These are phyloP conservation scores for Leishmania martiniquensis DNA, from an alignment of 208 protist genomes.

Conservation along the genomic window DNA sequence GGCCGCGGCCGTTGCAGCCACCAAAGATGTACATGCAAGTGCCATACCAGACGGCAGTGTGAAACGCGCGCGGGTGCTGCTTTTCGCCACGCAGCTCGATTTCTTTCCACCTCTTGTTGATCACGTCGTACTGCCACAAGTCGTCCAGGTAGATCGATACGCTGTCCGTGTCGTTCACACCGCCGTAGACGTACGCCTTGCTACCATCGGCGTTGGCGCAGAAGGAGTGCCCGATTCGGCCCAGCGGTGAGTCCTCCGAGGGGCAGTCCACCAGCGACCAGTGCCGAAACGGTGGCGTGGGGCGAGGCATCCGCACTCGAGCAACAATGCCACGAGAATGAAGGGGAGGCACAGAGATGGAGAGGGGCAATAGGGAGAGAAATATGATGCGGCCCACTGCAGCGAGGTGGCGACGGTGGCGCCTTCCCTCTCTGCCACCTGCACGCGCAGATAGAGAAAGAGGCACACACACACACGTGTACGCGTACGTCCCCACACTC, in stretches of 20 bases:
- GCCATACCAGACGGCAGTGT: conserved; percentile 80
- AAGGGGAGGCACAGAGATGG: background rate
- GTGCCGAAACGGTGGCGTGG: conserved; percentile 26
- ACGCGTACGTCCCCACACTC: background rate
- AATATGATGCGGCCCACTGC: background rate
- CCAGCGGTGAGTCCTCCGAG: conserved; percentile 46
- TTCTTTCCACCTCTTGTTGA: conserved; percentile 63
- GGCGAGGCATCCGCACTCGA: conserved; percentile 20
- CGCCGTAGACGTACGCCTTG: conserved; percentile 88
- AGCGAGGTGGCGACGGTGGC: background rate
- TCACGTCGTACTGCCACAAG: conserved; percentile 78
- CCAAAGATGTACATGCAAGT: conserved; percentile 83
- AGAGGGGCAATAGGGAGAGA: background rate
- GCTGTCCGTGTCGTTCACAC: conserved; percentile 80
- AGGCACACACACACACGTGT: background rate
- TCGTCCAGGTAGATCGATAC: conserved; percentile 87
- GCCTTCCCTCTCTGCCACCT: background rate
- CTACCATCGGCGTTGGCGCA: conserved; percentile 65
- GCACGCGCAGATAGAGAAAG: background rate
- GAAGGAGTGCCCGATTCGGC: conserved; percentile 88
- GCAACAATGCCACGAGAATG: background rate
- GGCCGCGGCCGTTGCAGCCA: conserved; percentile 83
- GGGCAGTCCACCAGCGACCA: conserved; percentile 63
- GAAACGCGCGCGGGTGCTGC: conserved; percentile 84
- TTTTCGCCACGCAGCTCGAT: conserved; percentile 59